These are phyloP conservation scores for Gnomoniopsis sp. DNA, from an alignment of 2,329 filamentous ascomycete genomes.

Conservation along the genomic window DNA sequence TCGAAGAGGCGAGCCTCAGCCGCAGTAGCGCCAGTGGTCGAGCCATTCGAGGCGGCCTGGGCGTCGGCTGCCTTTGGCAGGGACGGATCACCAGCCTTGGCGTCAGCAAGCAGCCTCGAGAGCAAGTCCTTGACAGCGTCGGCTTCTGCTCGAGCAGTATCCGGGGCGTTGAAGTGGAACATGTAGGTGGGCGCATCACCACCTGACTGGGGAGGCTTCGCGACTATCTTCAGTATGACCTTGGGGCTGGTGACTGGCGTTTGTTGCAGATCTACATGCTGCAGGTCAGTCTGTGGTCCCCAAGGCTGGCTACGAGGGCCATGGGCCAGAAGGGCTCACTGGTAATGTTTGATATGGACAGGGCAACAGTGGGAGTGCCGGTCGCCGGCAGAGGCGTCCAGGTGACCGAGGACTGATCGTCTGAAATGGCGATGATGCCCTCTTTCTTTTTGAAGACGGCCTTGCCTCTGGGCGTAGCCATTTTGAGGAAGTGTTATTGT, in stretches of 20 bases:
- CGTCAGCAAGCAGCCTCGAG: conserved; percentile 69
- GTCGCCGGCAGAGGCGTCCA: conserved; percentile 72
- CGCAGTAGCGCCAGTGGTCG: conserved; percentile 68
- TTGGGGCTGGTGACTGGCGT: conserved; percentile 85
- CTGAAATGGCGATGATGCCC: conserved; percentile 72
- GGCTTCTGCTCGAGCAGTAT: conserved; percentile 76
- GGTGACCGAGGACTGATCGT: conserved; percentile 69
- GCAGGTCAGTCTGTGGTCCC: conserved; percentile 15
- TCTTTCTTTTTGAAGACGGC: conserved; percentile 95
- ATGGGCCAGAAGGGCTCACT: conserved; percentile 52
- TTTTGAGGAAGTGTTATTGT: conserved; percentile 25
- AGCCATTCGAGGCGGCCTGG: conserved; percentile 25
- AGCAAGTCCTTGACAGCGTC: conserved; percentile 80
- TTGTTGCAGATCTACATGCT: conserved; percentile 76
- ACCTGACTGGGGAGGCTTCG: conserved; percentile 55
- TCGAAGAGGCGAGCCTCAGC: conserved; percentile 75
- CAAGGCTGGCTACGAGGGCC: neutral
- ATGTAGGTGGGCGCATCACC: conserved; percentile 68
- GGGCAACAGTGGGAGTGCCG: conserved; percentile 62
- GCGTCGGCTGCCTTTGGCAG: conserved; percentile 45
- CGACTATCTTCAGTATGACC: conserved; percentile 91
- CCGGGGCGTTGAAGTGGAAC: conserved; percentile 81
- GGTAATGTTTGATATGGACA: conserved; percentile 73
- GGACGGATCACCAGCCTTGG: conserved; percentile 54
- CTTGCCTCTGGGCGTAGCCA: conserved; percentile 61